Conservation (phyloP, 2,329 filamentous ascomycete genomes). For the Talaromyces rugulosus region DNA sequence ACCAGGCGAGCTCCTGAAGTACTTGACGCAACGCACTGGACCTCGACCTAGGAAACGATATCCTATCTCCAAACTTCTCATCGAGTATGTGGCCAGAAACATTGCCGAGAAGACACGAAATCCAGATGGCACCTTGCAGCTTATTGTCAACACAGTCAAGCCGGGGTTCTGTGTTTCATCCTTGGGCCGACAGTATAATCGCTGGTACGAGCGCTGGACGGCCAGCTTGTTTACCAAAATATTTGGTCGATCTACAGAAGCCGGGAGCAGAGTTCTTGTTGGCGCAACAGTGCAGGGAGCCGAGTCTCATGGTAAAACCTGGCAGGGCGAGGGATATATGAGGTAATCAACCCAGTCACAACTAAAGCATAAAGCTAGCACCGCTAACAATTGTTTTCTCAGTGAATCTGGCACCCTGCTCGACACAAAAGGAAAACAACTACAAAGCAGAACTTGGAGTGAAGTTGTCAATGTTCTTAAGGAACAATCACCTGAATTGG, state of each 20-base stretch:
- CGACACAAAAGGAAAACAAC: conserved; percentile 29
- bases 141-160: conserved; percentile 44
- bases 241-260: conserved; percentile 40
- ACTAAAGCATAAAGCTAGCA: neutral
- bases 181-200: conserved; percentile 36
- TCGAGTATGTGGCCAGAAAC: conserved; percentile 40
- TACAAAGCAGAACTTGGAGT: conserved; percentile 37
- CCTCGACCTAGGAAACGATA: conserved; percentile 29
- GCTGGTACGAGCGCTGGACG: conserved; percentile 30
- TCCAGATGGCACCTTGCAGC: conserved; percentile 30
- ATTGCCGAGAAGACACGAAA: conserved; percentile 27
- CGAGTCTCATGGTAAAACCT: conserved; percentile 35
- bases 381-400: neutral
- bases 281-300: conserved; percentile 38
- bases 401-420: conserved; percentile 25
- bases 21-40: conserved; percentile 32
- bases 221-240: conserved; percentile 33
- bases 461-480: conserved; percentile 36
- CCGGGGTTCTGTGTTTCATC: conserved; percentile 43
- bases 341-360: conserved; percentile 22
- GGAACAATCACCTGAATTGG: conserved; percentile 20
- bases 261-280: conserved; percentile 42
- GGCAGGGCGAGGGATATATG: conserved; percentile 11
- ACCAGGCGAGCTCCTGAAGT: conserved; percentile 24
- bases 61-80: conserved; percentile 38